Conservation (phyloP, 441 rosid species). For the Corymbia calophylla region DNA sequence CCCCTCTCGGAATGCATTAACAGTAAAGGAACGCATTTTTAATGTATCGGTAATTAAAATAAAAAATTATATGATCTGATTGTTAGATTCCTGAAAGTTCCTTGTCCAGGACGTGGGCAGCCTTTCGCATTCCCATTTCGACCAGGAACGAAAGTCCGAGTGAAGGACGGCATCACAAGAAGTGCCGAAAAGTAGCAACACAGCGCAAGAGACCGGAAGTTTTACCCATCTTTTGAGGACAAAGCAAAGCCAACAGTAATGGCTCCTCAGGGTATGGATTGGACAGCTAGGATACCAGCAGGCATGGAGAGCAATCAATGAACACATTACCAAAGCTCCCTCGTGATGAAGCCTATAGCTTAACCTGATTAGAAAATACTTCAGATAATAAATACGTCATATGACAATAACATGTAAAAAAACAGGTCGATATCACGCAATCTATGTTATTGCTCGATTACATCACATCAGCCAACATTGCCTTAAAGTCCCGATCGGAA, state of each 20-base stretch:
- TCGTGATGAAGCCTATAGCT: neutral
- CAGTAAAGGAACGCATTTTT: neutral
- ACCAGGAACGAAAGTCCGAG: neutral
- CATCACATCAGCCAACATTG: neutral
- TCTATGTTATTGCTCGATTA: neutral
- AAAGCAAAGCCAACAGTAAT: neutral
- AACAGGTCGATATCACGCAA: neutral
- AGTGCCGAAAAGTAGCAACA: neutral
- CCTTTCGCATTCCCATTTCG: neutral
- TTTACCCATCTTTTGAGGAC: neutral
- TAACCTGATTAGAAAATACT: neutral
- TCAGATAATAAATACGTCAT: neutral
- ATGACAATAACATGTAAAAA: rapidly evolving
- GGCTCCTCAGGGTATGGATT: neutral
- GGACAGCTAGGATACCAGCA: neutral
- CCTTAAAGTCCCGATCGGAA: neutral
- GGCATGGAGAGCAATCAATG: neutral
- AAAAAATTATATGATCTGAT: neutral
- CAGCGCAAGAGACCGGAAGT: neutral
- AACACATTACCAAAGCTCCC: neutral
- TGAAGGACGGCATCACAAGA: neutral
- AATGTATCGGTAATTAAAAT: neutral
- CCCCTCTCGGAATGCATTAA: neutral
- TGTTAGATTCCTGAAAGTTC: neutral
- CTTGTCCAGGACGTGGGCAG: neutral